These are phyloP conservation scores for Neurospora sp. DNA, from an alignment of 2,329 filamentous ascomycete genomes.

Conservation along the genomic window DNA sequence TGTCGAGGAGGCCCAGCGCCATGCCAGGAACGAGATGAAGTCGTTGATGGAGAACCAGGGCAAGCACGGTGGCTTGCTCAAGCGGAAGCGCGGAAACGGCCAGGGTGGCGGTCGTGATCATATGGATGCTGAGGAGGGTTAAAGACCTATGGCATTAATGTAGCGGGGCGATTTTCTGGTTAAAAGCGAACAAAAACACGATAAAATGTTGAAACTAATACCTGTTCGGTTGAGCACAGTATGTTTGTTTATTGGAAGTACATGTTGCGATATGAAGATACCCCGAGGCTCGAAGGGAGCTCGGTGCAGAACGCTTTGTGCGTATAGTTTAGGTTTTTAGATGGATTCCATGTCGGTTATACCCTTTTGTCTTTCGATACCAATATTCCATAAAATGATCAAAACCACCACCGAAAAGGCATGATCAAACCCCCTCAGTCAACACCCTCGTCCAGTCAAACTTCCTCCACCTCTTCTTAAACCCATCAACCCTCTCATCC, in stretches of 20 bases:
- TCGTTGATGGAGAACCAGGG: slow-evolving; percentile 60
- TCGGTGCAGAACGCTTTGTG: not conserved
- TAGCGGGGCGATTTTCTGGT: not conserved
- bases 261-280: not conserved
- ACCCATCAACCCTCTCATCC: slow-evolving; percentile 62
- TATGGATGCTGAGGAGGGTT: slow-evolving; percentile 71
- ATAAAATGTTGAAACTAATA: not conserved
- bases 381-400: not conserved
- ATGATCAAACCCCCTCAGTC: slow-evolving; percentile 23
- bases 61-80: slow-evolving; percentile 39
- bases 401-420: not conserved
- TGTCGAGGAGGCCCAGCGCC: slow-evolving; percentile 74
- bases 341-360: not conserved
- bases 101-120: slow-evolving; percentile 35
- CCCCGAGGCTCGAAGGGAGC: not conserved
- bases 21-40: slow-evolving; percentile 75
- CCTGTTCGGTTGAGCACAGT: not conserved
- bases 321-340: not conserved
- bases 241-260: not conserved
- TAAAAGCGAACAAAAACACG: not conserved
- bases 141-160: not conserved
- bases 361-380: not conserved
- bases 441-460: slow-evolving; percentile 75
- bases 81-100: slow-evolving; percentile 34
- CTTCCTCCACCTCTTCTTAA: slow-evolving; percentile 77